phyloP scores from a whole-genome alignment of 768 basidiomycete species.

The Pleurotus sapidus region DNA sequence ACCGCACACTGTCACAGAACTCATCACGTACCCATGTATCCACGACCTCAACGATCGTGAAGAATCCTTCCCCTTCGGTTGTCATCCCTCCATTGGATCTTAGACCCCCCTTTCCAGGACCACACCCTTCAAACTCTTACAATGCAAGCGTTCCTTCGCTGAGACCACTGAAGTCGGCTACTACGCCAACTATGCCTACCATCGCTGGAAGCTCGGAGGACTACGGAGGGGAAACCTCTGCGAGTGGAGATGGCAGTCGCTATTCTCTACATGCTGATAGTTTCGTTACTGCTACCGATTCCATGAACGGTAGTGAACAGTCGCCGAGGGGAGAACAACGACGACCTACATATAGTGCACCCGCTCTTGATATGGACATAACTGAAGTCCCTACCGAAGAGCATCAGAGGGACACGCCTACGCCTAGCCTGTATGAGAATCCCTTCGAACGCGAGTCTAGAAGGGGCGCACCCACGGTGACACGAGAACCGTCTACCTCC shows the following conservation, averaged over 20 bases:
- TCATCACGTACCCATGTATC: conserved; percentile 61
- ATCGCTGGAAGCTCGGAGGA: conserved; percentile 37
- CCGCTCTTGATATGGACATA: conserved; percentile 3
- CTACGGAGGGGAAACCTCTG: conserved; percentile 18
- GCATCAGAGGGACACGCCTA: not conserved
- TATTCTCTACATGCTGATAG: conserved; percentile 54
- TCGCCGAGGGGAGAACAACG: not conserved
- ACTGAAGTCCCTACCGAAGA: conserved; percentile 5
- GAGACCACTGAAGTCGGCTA: conserved; percentile 20
- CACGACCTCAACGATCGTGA: conserved; percentile 25
- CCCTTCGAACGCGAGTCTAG: not conserved
- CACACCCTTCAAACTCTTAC: conserved; percentile 25
- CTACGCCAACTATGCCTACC: conserved; percentile 33
- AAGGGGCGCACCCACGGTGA: not conserved
- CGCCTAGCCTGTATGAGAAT: not conserved
- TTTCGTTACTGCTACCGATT: conserved; percentile 48
- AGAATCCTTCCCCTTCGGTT: conserved; percentile 32
- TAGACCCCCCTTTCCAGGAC: conserved; percentile 48
- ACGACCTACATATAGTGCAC: not conserved
- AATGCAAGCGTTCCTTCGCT: conserved; percentile 25
- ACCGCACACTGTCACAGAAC: conserved; percentile 61
- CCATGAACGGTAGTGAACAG: not conserved
- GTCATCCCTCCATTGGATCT: conserved; percentile 60
- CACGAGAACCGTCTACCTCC: not conserved
- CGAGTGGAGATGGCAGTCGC: conserved; percentile 26